These are phyloP conservation scores for Fonsecaea nubica DNA, from an alignment of 2,329 filamentous ascomycete species.

Conservation along the genomic window DNA sequence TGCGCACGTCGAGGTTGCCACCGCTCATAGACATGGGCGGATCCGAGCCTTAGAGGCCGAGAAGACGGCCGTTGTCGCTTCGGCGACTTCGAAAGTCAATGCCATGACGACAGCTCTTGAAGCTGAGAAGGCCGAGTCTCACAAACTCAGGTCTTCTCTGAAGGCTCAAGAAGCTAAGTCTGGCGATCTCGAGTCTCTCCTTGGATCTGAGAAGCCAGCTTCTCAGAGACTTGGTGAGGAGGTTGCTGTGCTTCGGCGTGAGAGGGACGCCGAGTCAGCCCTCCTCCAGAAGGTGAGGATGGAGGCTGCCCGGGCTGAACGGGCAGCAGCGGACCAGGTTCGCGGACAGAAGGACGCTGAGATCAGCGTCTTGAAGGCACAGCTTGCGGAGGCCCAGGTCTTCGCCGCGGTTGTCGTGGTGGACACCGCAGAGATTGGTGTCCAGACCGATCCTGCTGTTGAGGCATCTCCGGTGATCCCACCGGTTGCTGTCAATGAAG, in stretches of 20 bases:
- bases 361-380: slow-evolving; percentile 6
- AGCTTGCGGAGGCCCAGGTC: background rate
- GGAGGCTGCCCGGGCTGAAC: background rate
- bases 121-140: slow-evolving; percentile 5
- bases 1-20: background rate
- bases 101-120: background rate
- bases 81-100: slow-evolving; percentile 2
- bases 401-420: background rate
- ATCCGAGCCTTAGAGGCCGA: slow-evolving; percentile 5
- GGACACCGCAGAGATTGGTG: slow-evolving; percentile 3
- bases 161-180: background rate
- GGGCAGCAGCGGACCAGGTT: slow-evolving; percentile 1
- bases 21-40: background rate
- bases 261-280: background rate
- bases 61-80: background rate
- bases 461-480: slow-evolving; percentile 1
- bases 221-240: slow-evolving; percentile 2
- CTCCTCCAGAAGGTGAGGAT: background rate
- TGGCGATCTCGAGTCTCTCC: slow-evolving; percentile 2
- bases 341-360: slow-evolving; percentile 6
- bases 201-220: background rate
- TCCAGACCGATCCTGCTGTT: slow-evolving; percentile 2
- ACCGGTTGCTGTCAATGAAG: background rate
- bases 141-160: slow-evolving; percentile 3
- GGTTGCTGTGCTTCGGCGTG: background rate